phyloP scores from a whole-genome alignment of 2,329 filamentous ascomycete genomes.

The Microdochium trichocladiopsis region DNA sequence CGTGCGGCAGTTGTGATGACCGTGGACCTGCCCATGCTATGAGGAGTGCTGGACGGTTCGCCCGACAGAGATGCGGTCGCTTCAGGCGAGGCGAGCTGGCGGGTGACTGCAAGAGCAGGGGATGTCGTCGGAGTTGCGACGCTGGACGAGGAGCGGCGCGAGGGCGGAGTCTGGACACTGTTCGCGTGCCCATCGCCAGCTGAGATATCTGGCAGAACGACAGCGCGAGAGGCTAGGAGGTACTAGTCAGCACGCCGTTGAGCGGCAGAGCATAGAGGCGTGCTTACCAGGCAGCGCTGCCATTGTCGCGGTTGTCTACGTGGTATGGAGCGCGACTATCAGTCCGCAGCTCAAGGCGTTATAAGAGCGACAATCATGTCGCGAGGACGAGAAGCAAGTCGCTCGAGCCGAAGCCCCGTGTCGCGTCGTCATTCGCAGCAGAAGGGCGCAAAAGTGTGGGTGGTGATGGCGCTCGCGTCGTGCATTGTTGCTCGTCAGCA shows the following conservation, averaged over 20 bases:
- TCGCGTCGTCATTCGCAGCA: too few relatives aligned
- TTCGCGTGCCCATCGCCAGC: not conserved
- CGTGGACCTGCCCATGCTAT: not conserved
- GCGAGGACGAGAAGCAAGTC: too few relatives aligned
- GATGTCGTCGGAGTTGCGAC: not conserved
- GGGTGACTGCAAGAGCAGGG: not conserved
- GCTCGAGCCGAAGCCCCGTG: too few relatives aligned
- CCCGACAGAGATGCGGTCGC: not conserved
- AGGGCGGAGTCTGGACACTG: not conserved
- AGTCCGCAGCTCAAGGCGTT: too few relatives aligned
- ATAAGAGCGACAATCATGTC: too few relatives aligned
- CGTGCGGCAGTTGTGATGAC: not conserved
- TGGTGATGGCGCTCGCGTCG: too few relatives aligned
- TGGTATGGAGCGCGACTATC: too few relatives aligned
- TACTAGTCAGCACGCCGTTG: not conserved
- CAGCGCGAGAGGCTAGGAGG: not conserved
- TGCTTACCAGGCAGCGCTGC: not conserved
- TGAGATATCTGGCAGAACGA: not conserved
- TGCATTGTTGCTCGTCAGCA: too few relatives aligned
- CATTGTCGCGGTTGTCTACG: not conserved
- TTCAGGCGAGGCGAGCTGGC: not conserved
- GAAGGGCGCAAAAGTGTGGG: too few relatives aligned
- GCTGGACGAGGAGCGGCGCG: not conserved
- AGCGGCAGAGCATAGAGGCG: not conserved
- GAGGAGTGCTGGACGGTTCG: not conserved